A percentile compares a stretch with the other conserved stretches of the same genome.
Conservation (phyloP, 768 basidiomycete species). For the Collybia sp. region DNA sequence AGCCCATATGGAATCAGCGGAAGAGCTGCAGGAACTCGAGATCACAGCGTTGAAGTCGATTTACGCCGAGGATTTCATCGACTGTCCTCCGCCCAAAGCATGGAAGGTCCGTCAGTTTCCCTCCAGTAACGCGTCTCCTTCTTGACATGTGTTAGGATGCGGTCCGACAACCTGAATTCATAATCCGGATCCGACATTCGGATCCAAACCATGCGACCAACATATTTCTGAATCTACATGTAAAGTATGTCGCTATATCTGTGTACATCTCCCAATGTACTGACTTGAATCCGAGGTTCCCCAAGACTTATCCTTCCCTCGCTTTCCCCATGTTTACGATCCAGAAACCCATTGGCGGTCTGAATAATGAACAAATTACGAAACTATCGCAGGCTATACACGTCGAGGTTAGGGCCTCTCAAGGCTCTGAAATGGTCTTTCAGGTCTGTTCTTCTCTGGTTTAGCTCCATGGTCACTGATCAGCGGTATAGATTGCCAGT, state of each 20-base stretch:
- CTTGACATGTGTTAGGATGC: slow-evolving; percentile 46
- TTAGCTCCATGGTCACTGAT: slow-evolving; percentile 1
- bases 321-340: slow-evolving; percentile 66
- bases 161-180: slow-evolving; percentile 67
- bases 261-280: not conserved
- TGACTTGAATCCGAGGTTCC: slow-evolving; percentile 43
- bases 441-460: slow-evolving; percentile 29
- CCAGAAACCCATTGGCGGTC: slow-evolving; percentile 58
- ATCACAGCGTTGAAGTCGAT: slow-evolving; percentile 79
- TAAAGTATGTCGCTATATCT: slow-evolving; percentile 45
- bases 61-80: slow-evolving; percentile 73
- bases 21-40: slow-evolving; percentile 64
- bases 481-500: slow-evolving; percentile 47
- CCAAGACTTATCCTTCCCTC: slow-evolving; percentile 77
- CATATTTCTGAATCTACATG: slow-evolving; percentile 62
- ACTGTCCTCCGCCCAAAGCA: slow-evolving; percentile 69
- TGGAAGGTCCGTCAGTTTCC: slow-evolving; percentile 61
- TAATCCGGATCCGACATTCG: slow-evolving; percentile 67
- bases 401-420: slow-evolving; percentile 56
- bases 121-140: not conserved
- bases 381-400: slow-evolving; percentile 58
- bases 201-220: slow-evolving; percentile 49
- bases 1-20: slow-evolving; percentile 63
- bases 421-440: slow-evolving; percentile 77
- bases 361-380: slow-evolving; percentile 51